Percentiles rank a stretch among this genome's conserved stretches.
These are phyloP conservation scores for Funneliformis geosporum DNA, from an alignment of 192 early-diverging fungal species.

Conservation along the genomic window DNA sequence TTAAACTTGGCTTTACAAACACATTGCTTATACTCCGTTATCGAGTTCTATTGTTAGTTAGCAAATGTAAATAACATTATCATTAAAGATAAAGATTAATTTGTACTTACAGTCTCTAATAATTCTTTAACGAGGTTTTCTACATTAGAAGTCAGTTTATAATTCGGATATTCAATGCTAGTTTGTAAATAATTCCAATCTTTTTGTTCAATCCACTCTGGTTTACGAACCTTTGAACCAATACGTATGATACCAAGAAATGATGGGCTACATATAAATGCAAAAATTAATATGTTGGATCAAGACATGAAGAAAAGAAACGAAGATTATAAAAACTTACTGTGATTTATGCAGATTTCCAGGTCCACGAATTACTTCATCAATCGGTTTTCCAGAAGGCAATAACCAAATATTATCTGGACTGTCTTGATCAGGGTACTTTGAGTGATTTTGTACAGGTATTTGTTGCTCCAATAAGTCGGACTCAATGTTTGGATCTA, in stretches of 20 bases:
- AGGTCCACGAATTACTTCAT: slow-evolving; percentile 20
- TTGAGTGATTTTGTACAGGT: slow-evolving; percentile 16
- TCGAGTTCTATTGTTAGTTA: not conserved
- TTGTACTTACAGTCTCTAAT: slow-evolving; percentile 32
- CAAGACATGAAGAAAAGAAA: slow-evolving; percentile 11
- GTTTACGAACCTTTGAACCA: slow-evolving; percentile 25
- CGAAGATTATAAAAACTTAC: slow-evolving; percentile 17
- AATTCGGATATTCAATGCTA: slow-evolving; percentile 24
- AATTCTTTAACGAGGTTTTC: not conserved
- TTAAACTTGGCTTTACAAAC: not conserved
- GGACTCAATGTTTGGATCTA: slow-evolving; percentile 21
- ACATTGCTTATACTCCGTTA: not conserved
- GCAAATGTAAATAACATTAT: slow-evolving; percentile 23
- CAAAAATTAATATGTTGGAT: slow-evolving; percentile 23
- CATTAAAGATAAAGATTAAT: slow-evolving; percentile 4
- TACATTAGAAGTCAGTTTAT: slow-evolving; percentile 2
- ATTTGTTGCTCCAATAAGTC: slow-evolving; percentile 3
- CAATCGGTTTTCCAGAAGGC: slow-evolving; percentile 21
- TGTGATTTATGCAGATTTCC: slow-evolving; percentile 26
- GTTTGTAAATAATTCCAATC: slow-evolving; percentile 26
- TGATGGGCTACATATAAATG: slow-evolving; percentile 18
- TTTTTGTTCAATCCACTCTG: slow-evolving; percentile 25
- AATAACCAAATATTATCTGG: slow-evolving; percentile 16
- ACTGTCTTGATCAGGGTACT: slow-evolving; percentile 25
- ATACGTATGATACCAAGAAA: slow-evolving; percentile 20